These are phyloP conservation scores for Fragaria nilgerrensis DNA, from an alignment of 306 rosid genomes.

Conservation along the genomic window DNA sequence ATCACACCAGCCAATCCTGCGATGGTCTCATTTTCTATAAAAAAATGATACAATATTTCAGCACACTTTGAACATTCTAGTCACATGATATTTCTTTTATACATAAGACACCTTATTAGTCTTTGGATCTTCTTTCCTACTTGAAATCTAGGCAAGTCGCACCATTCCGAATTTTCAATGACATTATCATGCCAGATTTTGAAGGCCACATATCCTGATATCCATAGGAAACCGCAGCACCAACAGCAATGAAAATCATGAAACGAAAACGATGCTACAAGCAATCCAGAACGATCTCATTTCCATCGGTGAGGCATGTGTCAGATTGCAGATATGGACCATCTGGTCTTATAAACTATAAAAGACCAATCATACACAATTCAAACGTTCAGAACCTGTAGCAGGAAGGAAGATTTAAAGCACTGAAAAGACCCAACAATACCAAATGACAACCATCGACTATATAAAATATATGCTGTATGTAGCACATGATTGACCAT, in stretches of 20 bases:
- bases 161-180: slow-evolving; percentile 16
- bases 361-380: too few species aligned
- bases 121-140: slow-evolving; percentile 30
- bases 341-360: too few species aligned
- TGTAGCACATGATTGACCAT: neutral
- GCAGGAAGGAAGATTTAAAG: neutral
- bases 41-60: too few species aligned
- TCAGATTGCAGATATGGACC: too few species aligned
- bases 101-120: slow-evolving; percentile 12
- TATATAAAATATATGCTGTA: neutral
- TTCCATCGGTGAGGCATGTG: too few species aligned
- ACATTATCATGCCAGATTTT: slow-evolving; percentile 23
- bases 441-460: neutral
- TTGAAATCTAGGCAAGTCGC: slow-evolving; percentile 15
- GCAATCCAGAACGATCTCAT: too few species aligned
- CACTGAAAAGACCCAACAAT: neutral
- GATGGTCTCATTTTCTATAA: too few species aligned
- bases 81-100: too few species aligned
- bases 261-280: too few species aligned
- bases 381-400: too few species aligned
- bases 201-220: neutral
- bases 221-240: neutral
- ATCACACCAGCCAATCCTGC: too few species aligned
- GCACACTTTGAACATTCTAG: too few species aligned
- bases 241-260: neutral